Conservation (phyloP, 257 asterid species). For the Solanum bulbocastanum region DNA sequence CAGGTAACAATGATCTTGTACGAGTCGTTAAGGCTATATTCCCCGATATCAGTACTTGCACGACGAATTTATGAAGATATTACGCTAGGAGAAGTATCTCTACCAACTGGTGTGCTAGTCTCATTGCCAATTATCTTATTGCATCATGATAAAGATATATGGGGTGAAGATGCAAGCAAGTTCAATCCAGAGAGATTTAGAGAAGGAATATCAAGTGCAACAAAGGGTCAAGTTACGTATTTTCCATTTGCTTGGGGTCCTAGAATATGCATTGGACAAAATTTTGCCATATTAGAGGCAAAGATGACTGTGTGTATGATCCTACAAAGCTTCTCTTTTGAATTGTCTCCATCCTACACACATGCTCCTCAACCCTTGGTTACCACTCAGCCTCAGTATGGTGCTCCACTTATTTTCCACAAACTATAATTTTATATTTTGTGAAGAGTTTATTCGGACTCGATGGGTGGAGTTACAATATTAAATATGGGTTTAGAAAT, state of each 20-base stretch:
- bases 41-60: not conserved
- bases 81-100: slow-evolving; percentile 6
- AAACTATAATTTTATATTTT: not conserved
- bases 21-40: slow-evolving; percentile 31
- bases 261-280: slow-evolving; percentile 25
- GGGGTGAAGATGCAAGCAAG: slow-evolving; percentile 27
- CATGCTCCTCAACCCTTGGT: slow-evolving; percentile 14
- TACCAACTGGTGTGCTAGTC: slow-evolving; percentile 11
- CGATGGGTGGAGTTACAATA: too few species aligned
- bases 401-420: slow-evolving; percentile 18
- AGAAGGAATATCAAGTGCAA: slow-evolving; percentile 9
- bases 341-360: slow-evolving; percentile 21
- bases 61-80: slow-evolving; percentile 6
- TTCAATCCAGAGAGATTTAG: slow-evolving; percentile 26
- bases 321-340: slow-evolving; percentile 17
- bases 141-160: slow-evolving; percentile 17
- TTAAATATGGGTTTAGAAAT: too few species aligned
- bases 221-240: slow-evolving; percentile 10
- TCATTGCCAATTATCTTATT: slow-evolving; percentile 10
- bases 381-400: slow-evolving; percentile 19
- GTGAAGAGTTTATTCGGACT: not conserved
- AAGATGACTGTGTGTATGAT: slow-evolving; percentile 23
- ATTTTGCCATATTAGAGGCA: slow-evolving; percentile 23
- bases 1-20: slow-evolving; percentile 21
- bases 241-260: slow-evolving; percentile 34